These are phyloP conservation scores for Candida ipomoeae DNA, from an alignment of 805 yeast genomes.

Conservation along the genomic window DNA sequence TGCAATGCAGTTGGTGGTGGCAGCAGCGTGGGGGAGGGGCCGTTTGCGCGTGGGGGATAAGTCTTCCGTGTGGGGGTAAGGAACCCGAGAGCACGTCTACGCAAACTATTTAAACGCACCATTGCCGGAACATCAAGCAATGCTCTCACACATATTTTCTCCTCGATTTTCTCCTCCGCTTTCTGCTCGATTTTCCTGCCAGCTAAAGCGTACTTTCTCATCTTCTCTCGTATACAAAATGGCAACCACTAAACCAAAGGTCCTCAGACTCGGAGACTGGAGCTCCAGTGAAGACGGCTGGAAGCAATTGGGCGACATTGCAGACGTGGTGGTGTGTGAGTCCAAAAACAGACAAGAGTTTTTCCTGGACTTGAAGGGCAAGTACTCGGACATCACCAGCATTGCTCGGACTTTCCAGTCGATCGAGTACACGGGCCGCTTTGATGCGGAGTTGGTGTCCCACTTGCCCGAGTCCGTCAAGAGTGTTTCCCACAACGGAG, in stretches of 20 bases:
- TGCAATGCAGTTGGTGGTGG: not conserved
- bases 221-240: slow-evolving; percentile 2
- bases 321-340: slow-evolving; percentile 35
- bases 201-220: not conserved
- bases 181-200: not conserved
- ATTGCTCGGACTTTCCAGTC: slow-evolving; percentile 54
- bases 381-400: slow-evolving; percentile 40
- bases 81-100: not conserved
- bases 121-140: not conserved
- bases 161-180: no score
- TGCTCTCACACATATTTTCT: not conserved
- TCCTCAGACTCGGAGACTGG: slow-evolving; percentile 19
- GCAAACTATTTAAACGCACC: slow-evolving; percentile 3
- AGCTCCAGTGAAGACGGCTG: slow-evolving; percentile 11
- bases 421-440: slow-evolving; percentile 52
- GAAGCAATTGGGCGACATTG: slow-evolving; percentile 18
- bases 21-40: slow-evolving; percentile 6
- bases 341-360: slow-evolving; percentile 38
- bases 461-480: slow-evolving; percentile 53
- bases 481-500: slow-evolving; percentile 61
- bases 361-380: slow-evolving; percentile 38
- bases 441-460: slow-evolving; percentile 57
- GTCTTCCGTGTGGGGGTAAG: slow-evolving; percentile 2
- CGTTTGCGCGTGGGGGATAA: slow-evolving; percentile 6
- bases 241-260: slow-evolving; percentile 14